These are phyloP conservation scores for Fomitopsis serialis DNA, from an alignment of 768 basidiomycete species.

Conservation along the genomic window DNA sequence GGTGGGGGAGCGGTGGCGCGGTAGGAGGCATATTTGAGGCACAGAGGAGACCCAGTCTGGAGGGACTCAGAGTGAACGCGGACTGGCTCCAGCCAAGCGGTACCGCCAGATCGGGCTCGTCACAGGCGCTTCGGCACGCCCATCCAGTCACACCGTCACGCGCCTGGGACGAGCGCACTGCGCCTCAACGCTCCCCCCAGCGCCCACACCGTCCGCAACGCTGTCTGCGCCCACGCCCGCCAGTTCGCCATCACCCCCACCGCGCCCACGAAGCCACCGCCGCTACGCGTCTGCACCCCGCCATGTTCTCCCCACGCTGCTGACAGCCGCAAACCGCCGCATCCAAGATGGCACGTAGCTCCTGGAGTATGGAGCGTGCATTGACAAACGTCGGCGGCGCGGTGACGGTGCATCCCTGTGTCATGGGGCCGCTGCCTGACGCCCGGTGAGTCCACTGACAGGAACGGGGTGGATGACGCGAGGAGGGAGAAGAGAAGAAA, in stretches of 20 bases:
- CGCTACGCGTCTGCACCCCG: background rate
- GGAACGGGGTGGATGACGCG: no score
- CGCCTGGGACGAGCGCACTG: background rate
- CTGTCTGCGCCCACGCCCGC: background rate
- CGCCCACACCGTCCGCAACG: background rate
- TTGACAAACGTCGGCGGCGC: no score
- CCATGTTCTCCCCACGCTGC: no score
- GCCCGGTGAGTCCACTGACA: no score
- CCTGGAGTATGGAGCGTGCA: no score
- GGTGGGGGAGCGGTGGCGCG: background rate
- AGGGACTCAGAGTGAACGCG: background rate
- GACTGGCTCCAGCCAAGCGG: background rate
- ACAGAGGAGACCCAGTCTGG: background rate
- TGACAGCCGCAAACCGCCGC: no score
- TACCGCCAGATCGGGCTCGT: background rate
- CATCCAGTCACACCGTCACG: background rate
- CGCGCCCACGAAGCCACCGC: background rate
- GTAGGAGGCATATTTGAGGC: background rate
- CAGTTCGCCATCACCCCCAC: background rate
- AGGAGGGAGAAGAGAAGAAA: no score
- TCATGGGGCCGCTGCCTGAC: no score
- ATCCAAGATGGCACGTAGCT: no score
- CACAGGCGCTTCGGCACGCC: background rate
- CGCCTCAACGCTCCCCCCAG: no score
- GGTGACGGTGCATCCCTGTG: no score